A percentile compares a stretch with the other conserved stretches of the same genome.
These are phyloP conservation scores for Nitzschia putrida DNA, from an alignment of 108 stramenopile species.

Conservation along the genomic window DNA sequence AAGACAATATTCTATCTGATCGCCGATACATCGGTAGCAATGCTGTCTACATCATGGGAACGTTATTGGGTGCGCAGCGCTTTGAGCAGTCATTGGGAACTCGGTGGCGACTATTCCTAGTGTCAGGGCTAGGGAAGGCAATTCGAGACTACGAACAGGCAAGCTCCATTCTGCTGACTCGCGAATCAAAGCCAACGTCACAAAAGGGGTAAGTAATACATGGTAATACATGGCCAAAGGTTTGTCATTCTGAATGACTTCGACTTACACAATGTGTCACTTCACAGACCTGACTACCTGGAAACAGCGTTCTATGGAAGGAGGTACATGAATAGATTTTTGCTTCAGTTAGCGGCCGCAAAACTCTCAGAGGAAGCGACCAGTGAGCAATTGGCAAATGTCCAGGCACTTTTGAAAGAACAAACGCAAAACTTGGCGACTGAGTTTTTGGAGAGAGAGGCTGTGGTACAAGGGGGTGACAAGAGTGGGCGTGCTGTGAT, in stretches of 20 bases:
- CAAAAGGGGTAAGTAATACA: not conserved
- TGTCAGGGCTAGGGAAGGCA: conserved; percentile 67
- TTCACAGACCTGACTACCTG: conserved; percentile 62
- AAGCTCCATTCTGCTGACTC: conserved; percentile 34
- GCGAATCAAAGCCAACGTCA: not conserved
- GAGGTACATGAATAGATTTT: conserved; percentile 70
- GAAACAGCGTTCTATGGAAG: conserved; percentile 79
- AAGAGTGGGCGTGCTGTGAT: conserved; percentile 19
- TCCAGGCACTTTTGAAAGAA: conserved; percentile 66
- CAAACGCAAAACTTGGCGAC: conserved; percentile 63
- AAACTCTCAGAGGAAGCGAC: conserved; percentile 17
- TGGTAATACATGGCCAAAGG: not conserved
- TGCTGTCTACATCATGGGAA: conserved; percentile 72
- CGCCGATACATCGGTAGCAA: conserved; percentile 79
- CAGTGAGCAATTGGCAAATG: conserved; percentile 37
- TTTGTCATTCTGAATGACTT: not conserved
- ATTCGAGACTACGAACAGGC: conserved; percentile 79
- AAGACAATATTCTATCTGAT: conserved; percentile 69
- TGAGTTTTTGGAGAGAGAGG: conserved; percentile 67
- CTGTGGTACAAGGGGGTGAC: conserved; percentile 13
- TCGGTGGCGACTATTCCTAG: conserved; percentile 78
- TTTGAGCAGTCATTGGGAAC: conserved; percentile 61
- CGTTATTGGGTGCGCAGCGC: conserved; percentile 60
- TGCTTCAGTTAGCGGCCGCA: conserved; percentile 53
- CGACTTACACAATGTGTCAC: conserved; percentile 5